phyloP scores from a whole-genome alignment of 2,329 filamentous ascomycete genomes.

The Paracoccidioides brasiliensis region DNA sequence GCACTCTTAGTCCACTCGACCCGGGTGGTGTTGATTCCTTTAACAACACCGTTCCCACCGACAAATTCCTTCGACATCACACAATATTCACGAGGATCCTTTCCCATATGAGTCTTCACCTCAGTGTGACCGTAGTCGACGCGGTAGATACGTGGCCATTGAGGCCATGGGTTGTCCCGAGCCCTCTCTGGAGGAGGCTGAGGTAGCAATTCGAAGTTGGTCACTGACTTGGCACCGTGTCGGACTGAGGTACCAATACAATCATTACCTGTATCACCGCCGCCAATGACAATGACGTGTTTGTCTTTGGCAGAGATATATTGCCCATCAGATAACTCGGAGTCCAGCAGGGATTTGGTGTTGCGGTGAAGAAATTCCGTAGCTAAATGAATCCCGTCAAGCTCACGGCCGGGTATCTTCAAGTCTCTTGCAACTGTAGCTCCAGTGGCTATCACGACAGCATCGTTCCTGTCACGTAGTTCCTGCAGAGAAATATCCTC shows the following conservation, averaged over 20 bases:
- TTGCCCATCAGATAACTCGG: slow-evolving; percentile 63
- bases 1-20: slow-evolving; percentile 92
- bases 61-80: slow-evolving; percentile 98
- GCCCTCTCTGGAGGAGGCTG: slow-evolving; percentile 85
- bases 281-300: slow-evolving; percentile 90
- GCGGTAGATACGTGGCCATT: slow-evolving; percentile 95
- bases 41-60: slow-evolving; percentile 73
- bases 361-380: slow-evolving; percentile 98
- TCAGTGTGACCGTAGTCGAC: slow-evolving; percentile 97
- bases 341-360: slow-evolving; percentile 94
- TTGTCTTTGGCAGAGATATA: slow-evolving; percentile 96
- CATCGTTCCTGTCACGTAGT: slow-evolving; percentile 61
- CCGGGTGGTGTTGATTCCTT: slow-evolving; percentile 89
- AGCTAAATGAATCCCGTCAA: slow-evolving; percentile 85
- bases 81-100: slow-evolving; percentile 92
- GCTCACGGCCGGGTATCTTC: slow-evolving; percentile 74
- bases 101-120: slow-evolving; percentile 90
- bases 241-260: slow-evolving; percentile 95
- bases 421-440: slow-evolving; percentile 88
- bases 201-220: slow-evolving; percentile 91
- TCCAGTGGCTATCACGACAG: slow-evolving; percentile 82
- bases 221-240: slow-evolving; percentile 87
- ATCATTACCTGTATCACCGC: slow-evolving; percentile 95
- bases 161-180: slow-evolving; percentile 92
- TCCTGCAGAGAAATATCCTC: slow-evolving; percentile 54